Evolutionary conservation across 1,284 basidiomycete species (phyloP).

Genomic region (Puccinia polysora): DNA sequence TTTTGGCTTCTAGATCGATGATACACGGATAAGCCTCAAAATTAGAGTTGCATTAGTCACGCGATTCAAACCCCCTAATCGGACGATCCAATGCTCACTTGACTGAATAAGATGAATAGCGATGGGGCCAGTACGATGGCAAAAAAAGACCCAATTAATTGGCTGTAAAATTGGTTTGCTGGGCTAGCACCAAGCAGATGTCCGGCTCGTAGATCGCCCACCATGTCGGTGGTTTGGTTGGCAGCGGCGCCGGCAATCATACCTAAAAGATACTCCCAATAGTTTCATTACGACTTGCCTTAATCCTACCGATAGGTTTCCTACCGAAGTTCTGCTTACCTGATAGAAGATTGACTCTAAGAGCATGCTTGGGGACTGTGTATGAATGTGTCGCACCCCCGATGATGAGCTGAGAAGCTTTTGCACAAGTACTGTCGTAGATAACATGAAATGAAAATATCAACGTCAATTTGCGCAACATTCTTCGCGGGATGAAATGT

Average conservation of each 20-base stretch:
- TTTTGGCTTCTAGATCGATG: conserved; percentile 54
- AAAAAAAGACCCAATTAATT: conserved; percentile 61
- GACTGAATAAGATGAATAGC: conserved; percentile 63
- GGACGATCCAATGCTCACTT: conserved; percentile 47
- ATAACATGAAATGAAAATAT: not conserved
- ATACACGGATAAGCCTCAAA: conserved; percentile 65
- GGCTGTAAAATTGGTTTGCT: conserved; percentile 64
- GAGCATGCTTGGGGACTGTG: conserved; percentile 54
- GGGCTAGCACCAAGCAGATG: conserved; percentile 67
- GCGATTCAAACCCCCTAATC: no score
- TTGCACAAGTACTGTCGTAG: conserved; percentile 56
- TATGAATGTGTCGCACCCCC: conserved; percentile 61
- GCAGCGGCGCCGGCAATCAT: conserved; percentile 61
- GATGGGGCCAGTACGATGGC: conserved; percentile 61
- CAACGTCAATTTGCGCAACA: not conserved
- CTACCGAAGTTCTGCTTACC: conserved; percentile 57
- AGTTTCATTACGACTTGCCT: no score
- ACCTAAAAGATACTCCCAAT: not conserved
- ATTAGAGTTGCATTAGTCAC: conserved; percentile 47
- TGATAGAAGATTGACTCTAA: conserved; percentile 61
- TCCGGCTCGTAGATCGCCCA: conserved; percentile 67
- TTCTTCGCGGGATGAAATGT: not conserved
- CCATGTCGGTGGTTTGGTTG: conserved; percentile 65
- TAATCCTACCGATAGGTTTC: no score
- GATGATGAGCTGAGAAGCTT: conserved; percentile 62